A percentile compares a stretch with the other conserved stretches of the same genome.
These are phyloP conservation scores for Cryptosporidium andersoni DNA, from an alignment of 169 alveolate genomes.

Conservation along the genomic window DNA sequence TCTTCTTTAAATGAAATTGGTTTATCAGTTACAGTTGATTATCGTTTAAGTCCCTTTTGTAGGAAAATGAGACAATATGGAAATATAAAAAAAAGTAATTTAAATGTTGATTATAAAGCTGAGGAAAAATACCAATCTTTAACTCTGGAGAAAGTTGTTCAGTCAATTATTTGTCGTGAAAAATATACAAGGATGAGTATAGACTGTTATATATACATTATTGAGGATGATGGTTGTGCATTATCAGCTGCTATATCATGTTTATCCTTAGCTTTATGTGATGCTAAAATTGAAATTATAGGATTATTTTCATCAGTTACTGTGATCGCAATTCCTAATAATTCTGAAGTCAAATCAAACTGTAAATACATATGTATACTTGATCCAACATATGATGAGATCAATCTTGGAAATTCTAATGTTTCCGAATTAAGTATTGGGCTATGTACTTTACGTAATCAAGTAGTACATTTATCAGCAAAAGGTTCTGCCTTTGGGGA, in stretches of 20 bases:
- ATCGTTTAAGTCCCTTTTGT: constrained; percentile 38
- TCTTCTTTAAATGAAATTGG: constrained; percentile 39
- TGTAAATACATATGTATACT: constrained; percentile 13
- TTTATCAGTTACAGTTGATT: constrained; percentile 53
- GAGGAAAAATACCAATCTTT: constrained; percentile 36
- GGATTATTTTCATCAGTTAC: constrained; percentile 61
- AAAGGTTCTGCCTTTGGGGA: constrained; percentile 22
- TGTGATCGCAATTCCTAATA: constrained; percentile 16
- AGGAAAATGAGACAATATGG: not conserved
- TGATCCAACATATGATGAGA: constrained; percentile 35
- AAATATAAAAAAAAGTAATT: not conserved
- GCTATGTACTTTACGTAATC: constrained; percentile 53
- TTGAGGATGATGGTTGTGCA: constrained; percentile 67
- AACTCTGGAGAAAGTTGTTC: constrained; percentile 43
- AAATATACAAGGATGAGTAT: constrained; percentile 48
- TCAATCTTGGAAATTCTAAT: not conserved
- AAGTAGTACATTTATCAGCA: constrained; percentile 57
- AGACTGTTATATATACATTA: constrained; percentile 58
- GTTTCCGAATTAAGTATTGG: constrained; percentile 35
- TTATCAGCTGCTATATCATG: constrained; percentile 58
- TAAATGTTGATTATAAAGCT: constrained; percentile 12
- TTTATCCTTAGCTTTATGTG: constrained; percentile 38
- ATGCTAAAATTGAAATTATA: constrained; percentile 58
- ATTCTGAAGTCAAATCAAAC: not conserved
- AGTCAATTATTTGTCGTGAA: constrained; percentile 52